Evolutionary conservation across 1,284 basidiomycete genomes (phyloP), one percentile per base, ranked within the genome.

Genomic region (Malassezia vespertilionis): DNA sequence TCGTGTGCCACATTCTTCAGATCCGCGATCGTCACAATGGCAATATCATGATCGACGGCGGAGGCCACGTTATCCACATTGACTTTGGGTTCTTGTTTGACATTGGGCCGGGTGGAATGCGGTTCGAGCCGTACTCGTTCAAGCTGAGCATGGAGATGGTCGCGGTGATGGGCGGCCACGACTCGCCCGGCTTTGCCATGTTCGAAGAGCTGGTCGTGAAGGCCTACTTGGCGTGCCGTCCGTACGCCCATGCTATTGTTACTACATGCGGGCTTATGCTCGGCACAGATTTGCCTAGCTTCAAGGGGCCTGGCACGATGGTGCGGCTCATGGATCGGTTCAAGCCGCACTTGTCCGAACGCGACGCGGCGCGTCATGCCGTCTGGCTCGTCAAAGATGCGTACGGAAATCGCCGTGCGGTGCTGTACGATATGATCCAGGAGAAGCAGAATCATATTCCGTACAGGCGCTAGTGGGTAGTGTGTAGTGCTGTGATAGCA

Each of bases 131-230:
- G 12, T 63, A 79, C 68, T 90, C 86, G 14, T 99, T 99, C 81
- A 99, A 97, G 75, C 78, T 99, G 26, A 90, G 86, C 52, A 86
- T 89, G 68, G 93, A 99, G 71, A 97, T 97, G 90, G 83, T 97
- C 15, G 78, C 84, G 11, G 76, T 97, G 24, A 99, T 99, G 93
- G 93, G 93, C 38, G 93, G 93, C 10, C 78, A 83, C 49, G 79
- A 84, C 62, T 88, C 85, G 1, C 84, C 90, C 72, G 93, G 93
- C 11, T 97, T 93, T 72, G 80, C 82, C 46, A 78, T 89, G 44
- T 99, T 97, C 77, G 82, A 86, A 63, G 86, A 88, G 64, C 77
- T 99, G 31, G 88, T 87, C 2, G 80, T 96, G 61, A 95, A 96
- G 72, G 89, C 86, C 0, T 99, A 96, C 78, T 79, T 99, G 20